Evolutionary conservation across 768 basidiomycete species (phyloP).

Genomic region (Fomitopsis serialis): DNA sequence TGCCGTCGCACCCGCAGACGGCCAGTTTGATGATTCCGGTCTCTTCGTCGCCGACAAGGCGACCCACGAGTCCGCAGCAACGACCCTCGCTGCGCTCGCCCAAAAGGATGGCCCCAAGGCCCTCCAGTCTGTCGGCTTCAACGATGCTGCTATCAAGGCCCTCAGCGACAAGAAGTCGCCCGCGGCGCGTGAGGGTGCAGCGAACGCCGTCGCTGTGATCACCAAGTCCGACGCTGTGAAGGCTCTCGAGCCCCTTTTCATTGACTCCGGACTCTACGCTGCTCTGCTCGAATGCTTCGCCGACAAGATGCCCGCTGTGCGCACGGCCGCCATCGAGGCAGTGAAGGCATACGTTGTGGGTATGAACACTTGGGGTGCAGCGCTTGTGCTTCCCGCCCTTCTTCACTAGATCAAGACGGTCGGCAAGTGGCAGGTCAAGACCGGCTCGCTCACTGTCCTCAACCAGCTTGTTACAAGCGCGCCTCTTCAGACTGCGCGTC

Average conservation of each 20-base stretch:
- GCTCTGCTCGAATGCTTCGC: slow-evolving; percentile 89
- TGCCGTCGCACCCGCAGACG: slow-evolving; percentile 44
- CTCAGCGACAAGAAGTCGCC: slow-evolving; percentile 95
- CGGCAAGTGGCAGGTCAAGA: slow-evolving; percentile 98
- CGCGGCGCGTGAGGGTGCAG: slow-evolving; percentile 86
- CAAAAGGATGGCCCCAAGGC: slow-evolving; percentile 83
- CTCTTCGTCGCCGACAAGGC: slow-evolving; percentile 87
- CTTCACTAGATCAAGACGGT: slow-evolving; percentile 93
- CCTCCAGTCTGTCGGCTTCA: slow-evolving; percentile 65
- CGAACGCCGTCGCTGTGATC: slow-evolving; percentile 60
- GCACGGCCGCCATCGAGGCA: slow-evolving; percentile 80
- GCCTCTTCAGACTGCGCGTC: slow-evolving; percentile 76
- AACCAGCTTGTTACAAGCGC: slow-evolving; percentile 85
- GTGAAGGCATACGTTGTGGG: slow-evolving; percentile 67
- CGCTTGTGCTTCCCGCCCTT: slow-evolving; percentile 78
- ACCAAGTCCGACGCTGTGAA: slow-evolving; percentile 64
- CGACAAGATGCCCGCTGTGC: slow-evolving; percentile 89
- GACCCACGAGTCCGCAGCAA: slow-evolving; percentile 65
- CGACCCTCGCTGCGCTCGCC: slow-evolving; percentile 62
- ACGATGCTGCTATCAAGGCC: slow-evolving; percentile 73
- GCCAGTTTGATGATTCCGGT: slow-evolving; percentile 63
- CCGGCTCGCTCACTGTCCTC: slow-evolving; percentile 73
- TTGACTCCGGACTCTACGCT: slow-evolving; percentile 81
- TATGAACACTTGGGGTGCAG: slow-evolving; percentile 87
- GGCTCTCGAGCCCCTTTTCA: slow-evolving; percentile 84